Percentiles rank a stretch among this genome's conserved stretches.
Conservation (phyloP, 345 rosid species). For the Eucalyptus polyanthemos region DNA sequence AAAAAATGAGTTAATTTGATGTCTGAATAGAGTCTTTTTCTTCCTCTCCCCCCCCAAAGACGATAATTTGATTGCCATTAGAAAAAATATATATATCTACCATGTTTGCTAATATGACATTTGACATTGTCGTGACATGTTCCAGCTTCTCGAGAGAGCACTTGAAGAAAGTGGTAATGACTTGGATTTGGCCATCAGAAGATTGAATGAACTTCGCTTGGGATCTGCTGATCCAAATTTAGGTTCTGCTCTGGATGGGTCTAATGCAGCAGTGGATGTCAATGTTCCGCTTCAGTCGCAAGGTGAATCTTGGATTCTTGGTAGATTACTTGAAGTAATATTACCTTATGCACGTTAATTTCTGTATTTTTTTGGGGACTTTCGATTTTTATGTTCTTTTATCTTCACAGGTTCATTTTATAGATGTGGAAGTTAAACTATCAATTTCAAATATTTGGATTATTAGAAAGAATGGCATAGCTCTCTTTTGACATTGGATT, state of each 20-base stretch:
- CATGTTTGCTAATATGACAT: not conserved
- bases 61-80: too few species aligned
- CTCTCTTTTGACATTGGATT: not conserved
- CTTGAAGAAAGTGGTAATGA: conserved; percentile 84
- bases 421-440: not conserved
- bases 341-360: not conserved
- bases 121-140: not conserved
- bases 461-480: not conserved
- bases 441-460: not conserved
- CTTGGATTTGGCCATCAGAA: conserved; percentile 75
- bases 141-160: conserved; percentile 60
- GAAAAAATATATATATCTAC: not conserved
- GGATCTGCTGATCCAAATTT: conserved; percentile 37
- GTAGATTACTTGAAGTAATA: not conserved
- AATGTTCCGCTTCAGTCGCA: conserved; percentile 22
- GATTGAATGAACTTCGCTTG: conserved; percentile 73
- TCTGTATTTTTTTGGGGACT: not conserved
- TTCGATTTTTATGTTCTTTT: not conserved
- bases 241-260: conserved; percentile 4
- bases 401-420: not conserved
- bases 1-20: too few species aligned
- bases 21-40: too few species aligned
- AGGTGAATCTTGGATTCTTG: conserved; percentile 16
- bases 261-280: not conserved
- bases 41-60: too few species aligned